Percentiles rank a stretch among this genome's conserved stretches.
These are phyloP conservation scores for Kodamaea alishanica DNA, from an alignment of 1,139 yeast genomes.

Conservation along the genomic window DNA sequence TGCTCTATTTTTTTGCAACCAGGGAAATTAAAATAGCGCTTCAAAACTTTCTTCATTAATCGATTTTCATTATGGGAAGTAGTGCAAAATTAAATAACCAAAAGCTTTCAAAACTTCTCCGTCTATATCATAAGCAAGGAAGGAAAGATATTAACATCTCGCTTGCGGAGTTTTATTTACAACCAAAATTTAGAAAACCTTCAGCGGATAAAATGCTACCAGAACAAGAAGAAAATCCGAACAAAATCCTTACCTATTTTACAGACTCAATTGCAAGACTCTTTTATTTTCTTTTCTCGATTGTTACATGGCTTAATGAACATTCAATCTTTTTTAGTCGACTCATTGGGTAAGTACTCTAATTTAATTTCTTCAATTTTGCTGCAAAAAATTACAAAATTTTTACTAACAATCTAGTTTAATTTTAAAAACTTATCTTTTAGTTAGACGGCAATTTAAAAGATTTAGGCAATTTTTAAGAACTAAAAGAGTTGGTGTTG, in stretches of 20 bases:
- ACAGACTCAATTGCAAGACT: constrained; percentile 1
- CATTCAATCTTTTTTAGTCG: not conserved
- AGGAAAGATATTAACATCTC: not conserved
- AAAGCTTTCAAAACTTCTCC: no score
- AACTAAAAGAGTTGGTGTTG: not conserved
- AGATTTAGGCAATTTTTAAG: not conserved
- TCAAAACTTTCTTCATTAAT: not conserved
- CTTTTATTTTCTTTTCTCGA: not conserved
- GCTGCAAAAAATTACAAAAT: no score
- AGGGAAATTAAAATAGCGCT: not conserved
- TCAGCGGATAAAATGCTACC: not conserved
- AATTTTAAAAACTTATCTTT: no score
- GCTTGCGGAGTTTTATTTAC: constrained; percentile 5
- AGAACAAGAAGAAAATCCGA: not conserved
- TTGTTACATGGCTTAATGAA: not conserved
- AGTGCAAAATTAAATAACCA: no score
- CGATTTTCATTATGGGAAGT: no score
- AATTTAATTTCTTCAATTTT: no score
- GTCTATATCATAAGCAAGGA: no score
- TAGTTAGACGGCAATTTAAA: no score
- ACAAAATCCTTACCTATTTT: not conserved
- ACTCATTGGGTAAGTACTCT: not conserved
- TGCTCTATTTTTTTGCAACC: not conserved
- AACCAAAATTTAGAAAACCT: constrained; percentile 2
- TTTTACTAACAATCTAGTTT: no score